Conservation (phyloP, 345 rosid genomes). For the Psidium friedrichsthalianum region DNA sequence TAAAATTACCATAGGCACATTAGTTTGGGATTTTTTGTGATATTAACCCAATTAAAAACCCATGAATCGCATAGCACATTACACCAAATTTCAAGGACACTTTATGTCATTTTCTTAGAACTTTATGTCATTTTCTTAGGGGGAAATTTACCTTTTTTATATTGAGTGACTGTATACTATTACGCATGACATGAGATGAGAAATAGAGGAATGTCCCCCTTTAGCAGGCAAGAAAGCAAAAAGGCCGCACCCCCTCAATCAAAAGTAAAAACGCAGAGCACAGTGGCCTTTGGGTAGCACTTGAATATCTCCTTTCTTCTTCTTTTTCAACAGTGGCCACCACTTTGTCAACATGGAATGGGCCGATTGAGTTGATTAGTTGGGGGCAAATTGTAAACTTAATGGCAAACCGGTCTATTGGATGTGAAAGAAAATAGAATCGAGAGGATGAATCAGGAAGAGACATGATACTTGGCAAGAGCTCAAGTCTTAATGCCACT, state of each 20-base stretch:
- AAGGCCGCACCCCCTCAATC: not conserved
- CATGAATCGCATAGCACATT: not conserved
- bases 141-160: not conserved
- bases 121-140: not conserved
- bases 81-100: not conserved
- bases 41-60: not conserved
- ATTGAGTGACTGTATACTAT: not conserved
- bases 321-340: not conserved
- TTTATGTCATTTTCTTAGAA: not conserved
- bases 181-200: not conserved
- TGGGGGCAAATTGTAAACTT: not conserved
- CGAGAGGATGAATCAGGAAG: not conserved
- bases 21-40: no score
- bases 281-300: not conserved
- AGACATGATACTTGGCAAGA: not conserved
- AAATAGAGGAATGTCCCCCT: not conserved
- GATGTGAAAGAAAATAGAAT: not conserved
- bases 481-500: not conserved
- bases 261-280: not conserved
- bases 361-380: not conserved
- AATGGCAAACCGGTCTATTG: not conserved
- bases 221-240: not conserved
- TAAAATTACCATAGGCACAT: no score
- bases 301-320: not conserved
- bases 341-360: not conserved